These are phyloP conservation scores for Citrus inodora DNA, from an alignment of 345 rosid species.

Conservation along the genomic window DNA sequence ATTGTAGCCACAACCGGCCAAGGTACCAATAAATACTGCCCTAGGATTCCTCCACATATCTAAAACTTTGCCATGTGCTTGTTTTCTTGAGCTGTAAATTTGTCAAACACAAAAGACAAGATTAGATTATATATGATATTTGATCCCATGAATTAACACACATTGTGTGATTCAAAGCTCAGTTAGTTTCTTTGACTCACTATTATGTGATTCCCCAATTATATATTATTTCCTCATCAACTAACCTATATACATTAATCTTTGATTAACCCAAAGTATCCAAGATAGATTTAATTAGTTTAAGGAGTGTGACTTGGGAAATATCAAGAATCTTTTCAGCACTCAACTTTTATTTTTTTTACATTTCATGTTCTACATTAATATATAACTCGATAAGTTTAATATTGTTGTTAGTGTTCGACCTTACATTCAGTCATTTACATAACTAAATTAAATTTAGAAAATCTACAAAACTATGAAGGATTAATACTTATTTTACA, in stretches of 20 bases:
- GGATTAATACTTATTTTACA: too few species aligned
- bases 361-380: background rate
- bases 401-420: too few species aligned
- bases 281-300: background rate
- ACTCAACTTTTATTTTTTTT: background rate
- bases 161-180: background rate
- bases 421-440: too few species aligned
- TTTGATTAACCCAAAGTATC: background rate
- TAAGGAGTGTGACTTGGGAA: background rate
- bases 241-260: background rate
- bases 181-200: constrained; percentile 5
- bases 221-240: background rate
- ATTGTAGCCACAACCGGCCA: background rate
- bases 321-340: background rate
- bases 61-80: constrained; percentile 6
- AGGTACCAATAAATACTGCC: background rate
- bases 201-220: background rate
- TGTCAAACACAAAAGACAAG: background rate
- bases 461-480: too few species aligned
- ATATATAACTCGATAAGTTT: background rate
- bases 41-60: background rate
- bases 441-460: too few species aligned
- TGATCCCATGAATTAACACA: background rate
- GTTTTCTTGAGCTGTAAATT: background rate
- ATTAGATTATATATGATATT: background rate